These are phyloP conservation scores for Trifolium repens DNA, from an alignment of 306 rosid species.

Conservation along the genomic window DNA sequence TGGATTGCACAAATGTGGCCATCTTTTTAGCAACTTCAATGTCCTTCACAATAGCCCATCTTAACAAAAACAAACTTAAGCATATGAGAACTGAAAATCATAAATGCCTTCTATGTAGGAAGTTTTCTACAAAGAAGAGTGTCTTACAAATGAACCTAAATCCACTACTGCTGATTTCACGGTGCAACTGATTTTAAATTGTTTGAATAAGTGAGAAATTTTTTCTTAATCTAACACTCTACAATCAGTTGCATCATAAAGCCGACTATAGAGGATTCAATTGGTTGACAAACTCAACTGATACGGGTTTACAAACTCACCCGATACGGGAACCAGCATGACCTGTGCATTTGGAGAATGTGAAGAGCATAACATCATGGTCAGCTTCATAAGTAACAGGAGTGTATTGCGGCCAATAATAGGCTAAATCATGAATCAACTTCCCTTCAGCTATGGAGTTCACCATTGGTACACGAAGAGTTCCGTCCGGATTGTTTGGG, in stretches of 20 bases:
- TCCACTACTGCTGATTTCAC: too few species aligned
- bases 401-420: conserved; percentile 88
- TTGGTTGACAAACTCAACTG: conserved; percentile 50
- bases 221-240: neutral
- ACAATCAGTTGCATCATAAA: neutral
- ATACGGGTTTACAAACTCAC: conserved; percentile 55
- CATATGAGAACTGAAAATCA: neutral
- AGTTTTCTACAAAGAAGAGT: neutral
- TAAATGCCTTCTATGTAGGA: neutral
- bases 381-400: conserved; percentile 63
- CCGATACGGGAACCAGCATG: conserved; percentile 94
- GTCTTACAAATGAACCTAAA: too few species aligned
- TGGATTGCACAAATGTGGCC: conserved; percentile 58
- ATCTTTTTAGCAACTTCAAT: conserved; percentile 72
- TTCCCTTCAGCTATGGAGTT: conserved; percentile 47
- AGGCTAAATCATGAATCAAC: conserved; percentile 72
- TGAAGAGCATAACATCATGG: conserved; percentile 73
- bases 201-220: neutral
- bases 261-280: neutral
- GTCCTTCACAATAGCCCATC: conserved; percentile 91
- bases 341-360: conserved; percentile 88
- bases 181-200: too few species aligned
- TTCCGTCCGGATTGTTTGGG: conserved; percentile 88
- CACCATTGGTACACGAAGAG: conserved; percentile 53
- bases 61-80: conserved; percentile 29